These are phyloP conservation scores for Penicillium lividum DNA, from an alignment of 495 filamentous ascomycete genomes.

Conservation along the genomic window DNA sequence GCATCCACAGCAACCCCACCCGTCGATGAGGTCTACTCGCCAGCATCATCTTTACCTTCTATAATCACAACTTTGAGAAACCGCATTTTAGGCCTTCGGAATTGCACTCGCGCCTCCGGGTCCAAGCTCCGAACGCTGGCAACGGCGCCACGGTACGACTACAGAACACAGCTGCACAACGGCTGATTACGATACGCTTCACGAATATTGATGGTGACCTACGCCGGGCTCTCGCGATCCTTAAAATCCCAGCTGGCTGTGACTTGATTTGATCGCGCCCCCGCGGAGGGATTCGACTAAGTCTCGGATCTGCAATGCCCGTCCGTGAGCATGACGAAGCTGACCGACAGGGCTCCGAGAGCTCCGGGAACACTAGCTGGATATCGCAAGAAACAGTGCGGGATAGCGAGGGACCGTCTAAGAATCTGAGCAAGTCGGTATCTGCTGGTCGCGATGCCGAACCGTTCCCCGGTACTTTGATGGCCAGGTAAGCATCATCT, in stretches of 20 bases:
- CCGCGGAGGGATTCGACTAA: conserved; percentile 21
- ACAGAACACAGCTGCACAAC: conserved; percentile 14
- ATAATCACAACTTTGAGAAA: background rate
- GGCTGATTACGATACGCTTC: conserved; percentile 12
- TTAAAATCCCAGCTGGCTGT: conserved; percentile 22
- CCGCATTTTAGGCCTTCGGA: background rate
- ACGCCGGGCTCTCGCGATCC: conserved; percentile 8
- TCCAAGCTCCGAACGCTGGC: conserved; percentile 20
- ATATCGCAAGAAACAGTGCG: conserved; percentile 49
- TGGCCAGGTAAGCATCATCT: conserved; percentile 42
- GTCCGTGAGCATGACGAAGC: conserved; percentile 34
- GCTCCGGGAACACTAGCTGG: conserved; percentile 44
- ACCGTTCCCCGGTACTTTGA: conserved; percentile 30
- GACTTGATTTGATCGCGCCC: conserved; percentile 28
- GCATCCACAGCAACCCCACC: conserved; percentile 11
- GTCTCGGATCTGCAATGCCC: conserved; percentile 35
- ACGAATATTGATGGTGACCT: conserved; percentile 28
- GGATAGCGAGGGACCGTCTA: conserved; percentile 30
- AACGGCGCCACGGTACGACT: conserved; percentile 18
- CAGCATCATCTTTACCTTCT: background rate
- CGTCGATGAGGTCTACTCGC: conserved; percentile 14
- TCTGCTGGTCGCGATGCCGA: conserved; percentile 35
- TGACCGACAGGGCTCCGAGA: conserved; percentile 45
- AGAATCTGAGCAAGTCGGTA: conserved; percentile 20
- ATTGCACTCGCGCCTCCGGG: conserved; percentile 5